These are phyloP conservation scores for Tricholoma bakamatsutake DNA, from an alignment of 768 basidiomycete genomes.

Conservation along the genomic window DNA sequence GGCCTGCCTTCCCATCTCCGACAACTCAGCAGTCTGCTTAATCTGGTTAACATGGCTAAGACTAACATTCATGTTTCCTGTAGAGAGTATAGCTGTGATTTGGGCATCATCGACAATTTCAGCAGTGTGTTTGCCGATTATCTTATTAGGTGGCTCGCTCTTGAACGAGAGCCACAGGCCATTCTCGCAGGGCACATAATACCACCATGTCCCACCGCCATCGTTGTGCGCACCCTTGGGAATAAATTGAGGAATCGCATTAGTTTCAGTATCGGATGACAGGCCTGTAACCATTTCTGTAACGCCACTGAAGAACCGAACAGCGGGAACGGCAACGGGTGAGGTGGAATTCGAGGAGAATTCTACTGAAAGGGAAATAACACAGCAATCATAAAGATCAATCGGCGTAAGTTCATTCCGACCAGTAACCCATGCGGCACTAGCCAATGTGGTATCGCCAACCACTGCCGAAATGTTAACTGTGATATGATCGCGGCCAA, in stretches of 20 bases:
- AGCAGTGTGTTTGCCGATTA: background rate
- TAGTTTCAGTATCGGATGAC: background rate
- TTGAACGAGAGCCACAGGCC: background rate
- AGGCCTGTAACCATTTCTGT: background rate
- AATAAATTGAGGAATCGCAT: background rate
- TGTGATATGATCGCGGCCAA: background rate
- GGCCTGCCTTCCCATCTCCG: background rate
- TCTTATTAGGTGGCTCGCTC: background rate
- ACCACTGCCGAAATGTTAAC: background rate
- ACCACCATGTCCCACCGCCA: background rate
- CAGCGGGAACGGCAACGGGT: background rate
- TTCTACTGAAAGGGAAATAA: background rate
- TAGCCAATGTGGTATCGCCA: background rate
- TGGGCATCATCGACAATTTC: background rate
- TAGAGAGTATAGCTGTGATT: background rate
- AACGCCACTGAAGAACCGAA: background rate
- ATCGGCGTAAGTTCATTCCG: background rate
- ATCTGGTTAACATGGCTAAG: background rate
- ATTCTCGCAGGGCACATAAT: background rate
- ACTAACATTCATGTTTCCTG: background rate
- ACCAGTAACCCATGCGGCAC: background rate
- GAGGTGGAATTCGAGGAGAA: background rate
- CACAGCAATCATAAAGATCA: background rate
- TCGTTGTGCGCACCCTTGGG: background rate
- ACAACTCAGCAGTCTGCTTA: background rate